Conservation (phyloP, 1,139 yeast species). For the Arxiozyma bovina region DNA sequence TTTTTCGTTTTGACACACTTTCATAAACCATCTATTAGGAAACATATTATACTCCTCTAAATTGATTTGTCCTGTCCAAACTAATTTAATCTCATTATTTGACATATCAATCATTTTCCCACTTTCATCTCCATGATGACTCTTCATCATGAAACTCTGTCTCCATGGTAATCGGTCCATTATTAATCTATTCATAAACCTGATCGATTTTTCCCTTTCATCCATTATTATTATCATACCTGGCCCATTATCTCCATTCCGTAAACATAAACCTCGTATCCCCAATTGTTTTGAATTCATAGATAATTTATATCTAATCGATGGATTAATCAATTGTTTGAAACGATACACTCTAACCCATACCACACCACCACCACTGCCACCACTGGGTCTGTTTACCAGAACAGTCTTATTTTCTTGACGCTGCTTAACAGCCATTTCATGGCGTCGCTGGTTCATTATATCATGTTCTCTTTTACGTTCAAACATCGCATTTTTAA, state of each 20-base stretch:
- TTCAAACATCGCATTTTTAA: constrained; percentile 57
- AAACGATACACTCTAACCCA: constrained; percentile 47
- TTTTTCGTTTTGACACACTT: constrained; percentile 17
- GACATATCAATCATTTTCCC: constrained; percentile 33
- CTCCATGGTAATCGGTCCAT: constrained; percentile 64
- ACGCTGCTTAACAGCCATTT: constrained; percentile 16
- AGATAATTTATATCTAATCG: constrained; percentile 65
- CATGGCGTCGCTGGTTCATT: constrained; percentile 48
- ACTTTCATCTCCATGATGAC: constrained; percentile 9
- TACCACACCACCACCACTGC: not conserved
- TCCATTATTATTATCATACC: constrained; percentile 66
- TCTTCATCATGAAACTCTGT: constrained; percentile 34
- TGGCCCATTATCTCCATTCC: constrained; percentile 36
- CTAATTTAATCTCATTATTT: constrained; percentile 42
- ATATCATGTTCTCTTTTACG: constrained; percentile 54
- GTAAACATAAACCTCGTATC: constrained; percentile 50
- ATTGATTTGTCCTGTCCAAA: constrained; percentile 70
- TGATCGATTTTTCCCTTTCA: constrained; percentile 35
- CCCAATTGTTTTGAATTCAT: constrained; percentile 68
- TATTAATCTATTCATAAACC: constrained; percentile 51
- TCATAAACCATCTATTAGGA: constrained; percentile 28
- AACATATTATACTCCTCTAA: constrained; percentile 9
- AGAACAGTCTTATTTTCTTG: not conserved
- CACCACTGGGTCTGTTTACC: constrained; percentile 43
- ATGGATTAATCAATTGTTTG: constrained; percentile 47